phyloP scores from a whole-genome alignment of 257 asterid genomes.

The Solanum etuberosum region DNA sequence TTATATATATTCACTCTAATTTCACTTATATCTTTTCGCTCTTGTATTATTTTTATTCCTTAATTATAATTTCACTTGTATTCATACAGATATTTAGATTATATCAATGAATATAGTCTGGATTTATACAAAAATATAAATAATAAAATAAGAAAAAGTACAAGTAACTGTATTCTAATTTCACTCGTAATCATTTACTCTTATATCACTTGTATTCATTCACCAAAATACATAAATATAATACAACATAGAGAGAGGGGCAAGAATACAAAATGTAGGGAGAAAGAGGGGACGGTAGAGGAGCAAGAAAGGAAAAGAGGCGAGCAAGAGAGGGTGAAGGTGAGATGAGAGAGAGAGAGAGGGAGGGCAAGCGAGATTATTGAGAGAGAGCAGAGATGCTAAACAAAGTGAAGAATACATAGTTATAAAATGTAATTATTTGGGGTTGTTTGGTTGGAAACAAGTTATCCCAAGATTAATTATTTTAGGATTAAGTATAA shows the following conservation, averaged over 20 bases:
- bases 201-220: neutral
- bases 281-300: neutral
- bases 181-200: neutral
- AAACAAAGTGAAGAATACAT: neutral
- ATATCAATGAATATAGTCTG: too few relatives aligned
- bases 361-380: too few relatives aligned
- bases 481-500: too few relatives aligned
- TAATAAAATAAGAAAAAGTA: too few relatives aligned
- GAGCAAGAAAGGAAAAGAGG: neutral
- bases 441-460: neutral
- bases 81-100: too few relatives aligned
- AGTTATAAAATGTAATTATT: neutral
- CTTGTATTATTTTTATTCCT: too few relatives aligned
- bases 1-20: too few relatives aligned
- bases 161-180: too few relatives aligned
- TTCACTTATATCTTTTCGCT: too few relatives aligned
- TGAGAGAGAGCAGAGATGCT: neutral
- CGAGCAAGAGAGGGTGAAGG: neutral
- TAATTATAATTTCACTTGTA: too few relatives aligned
- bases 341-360: neutral
- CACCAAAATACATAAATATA: too few relatives aligned
- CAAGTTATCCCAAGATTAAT: neutral
- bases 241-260: neutral
- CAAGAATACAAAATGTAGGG: neutral
- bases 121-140: too few relatives aligned